Percentiles rank a stretch among this genome's conserved stretches.
phyloP scores from a whole-genome alignment of 257 asterid genomes.

The Echium plantagineum region DNA sequence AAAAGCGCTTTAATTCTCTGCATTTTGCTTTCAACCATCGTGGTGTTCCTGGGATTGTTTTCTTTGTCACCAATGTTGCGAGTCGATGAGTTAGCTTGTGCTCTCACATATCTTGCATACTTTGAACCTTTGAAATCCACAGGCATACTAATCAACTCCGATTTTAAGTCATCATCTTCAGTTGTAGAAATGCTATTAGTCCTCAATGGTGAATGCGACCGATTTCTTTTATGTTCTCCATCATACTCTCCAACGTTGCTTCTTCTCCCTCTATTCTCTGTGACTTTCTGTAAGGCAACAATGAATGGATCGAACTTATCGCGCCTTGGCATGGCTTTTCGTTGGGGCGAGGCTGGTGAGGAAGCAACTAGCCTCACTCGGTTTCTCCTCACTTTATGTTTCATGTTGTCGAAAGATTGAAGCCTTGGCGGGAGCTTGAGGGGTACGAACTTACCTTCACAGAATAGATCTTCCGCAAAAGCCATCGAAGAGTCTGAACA shows the following conservation, averaged over 20 bases:
- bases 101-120: slow-evolving; percentile 55
- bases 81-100: slow-evolving; percentile 29
- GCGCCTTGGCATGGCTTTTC: background rate
- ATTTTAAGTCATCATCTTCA: slow-evolving; percentile 12
- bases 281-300: slow-evolving; percentile 55
- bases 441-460: slow-evolving; percentile 57
- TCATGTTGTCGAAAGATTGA: slow-evolving; percentile 9
- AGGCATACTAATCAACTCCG: slow-evolving; percentile 16
- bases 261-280: slow-evolving; percentile 41
- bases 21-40: slow-evolving; percentile 19
- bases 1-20: slow-evolving; percentile 40
- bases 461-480: slow-evolving; percentile 59
- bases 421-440: slow-evolving; percentile 71
- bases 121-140: slow-evolving; percentile 53
- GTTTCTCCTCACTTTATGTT: too few species aligned
- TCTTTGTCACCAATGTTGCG: background rate
- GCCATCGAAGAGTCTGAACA: slow-evolving; percentile 50
- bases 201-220: slow-evolving; percentile 49
- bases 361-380: background rate
- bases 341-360: background rate
- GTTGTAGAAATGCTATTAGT: slow-evolving; percentile 5
- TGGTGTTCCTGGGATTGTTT: slow-evolving; percentile 8
- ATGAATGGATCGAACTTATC: slow-evolving; percentile 41
- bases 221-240: slow-evolving; percentile 29
- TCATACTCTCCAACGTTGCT: slow-evolving; percentile 5